Evolutionary conservation across 306 rosid species (phyloP).

Genomic region (Begonia peltatifolia): DNA sequence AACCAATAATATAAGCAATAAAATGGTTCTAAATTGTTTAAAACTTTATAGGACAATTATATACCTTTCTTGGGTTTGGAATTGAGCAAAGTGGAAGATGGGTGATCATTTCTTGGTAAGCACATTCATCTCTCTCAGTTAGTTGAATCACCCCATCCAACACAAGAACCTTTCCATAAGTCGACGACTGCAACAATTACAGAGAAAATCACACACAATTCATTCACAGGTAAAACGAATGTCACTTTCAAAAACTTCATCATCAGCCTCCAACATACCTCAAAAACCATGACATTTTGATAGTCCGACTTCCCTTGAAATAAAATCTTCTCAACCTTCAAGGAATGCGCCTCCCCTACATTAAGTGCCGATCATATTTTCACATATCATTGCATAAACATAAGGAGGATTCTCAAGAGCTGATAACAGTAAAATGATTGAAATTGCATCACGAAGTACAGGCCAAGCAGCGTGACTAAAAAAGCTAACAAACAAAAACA

Average conservation of each 20-base stretch:
- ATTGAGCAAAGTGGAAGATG: constrained; percentile 97
- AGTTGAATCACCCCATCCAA: constrained; percentile 98
- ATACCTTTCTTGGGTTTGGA: constrained; percentile 76
- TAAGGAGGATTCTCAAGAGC: too few relatives aligned
- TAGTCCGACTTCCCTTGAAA: constrained; percentile 87
- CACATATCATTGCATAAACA: neutral
- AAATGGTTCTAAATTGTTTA: neutral
- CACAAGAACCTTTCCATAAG: constrained; percentile 93
- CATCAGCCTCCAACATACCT: constrained; percentile 28
- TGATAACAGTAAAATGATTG: too few relatives aligned
- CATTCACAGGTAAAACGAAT: constrained; percentile 4
- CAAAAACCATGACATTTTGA: constrained; percentile 89
- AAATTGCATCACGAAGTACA: too few relatives aligned
- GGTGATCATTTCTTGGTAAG: constrained; percentile 97
- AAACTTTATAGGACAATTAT: neutral
- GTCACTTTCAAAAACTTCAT: neutral
- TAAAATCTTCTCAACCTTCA: constrained; percentile 79
- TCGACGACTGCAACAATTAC: constrained; percentile 52
- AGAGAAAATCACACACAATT: constrained; percentile 5
- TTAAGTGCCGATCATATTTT: neutral
- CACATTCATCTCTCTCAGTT: constrained; percentile 97
- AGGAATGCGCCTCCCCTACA: constrained; percentile 97
- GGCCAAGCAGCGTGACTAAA: too few relatives aligned
- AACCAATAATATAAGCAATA: too few relatives aligned
- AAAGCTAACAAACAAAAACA: too few relatives aligned